Evolutionary conservation across 257 asterid genomes (phyloP), one percentile per base, ranked within the genome.

Genomic region (Phtheirospermum japonicum): DNA sequence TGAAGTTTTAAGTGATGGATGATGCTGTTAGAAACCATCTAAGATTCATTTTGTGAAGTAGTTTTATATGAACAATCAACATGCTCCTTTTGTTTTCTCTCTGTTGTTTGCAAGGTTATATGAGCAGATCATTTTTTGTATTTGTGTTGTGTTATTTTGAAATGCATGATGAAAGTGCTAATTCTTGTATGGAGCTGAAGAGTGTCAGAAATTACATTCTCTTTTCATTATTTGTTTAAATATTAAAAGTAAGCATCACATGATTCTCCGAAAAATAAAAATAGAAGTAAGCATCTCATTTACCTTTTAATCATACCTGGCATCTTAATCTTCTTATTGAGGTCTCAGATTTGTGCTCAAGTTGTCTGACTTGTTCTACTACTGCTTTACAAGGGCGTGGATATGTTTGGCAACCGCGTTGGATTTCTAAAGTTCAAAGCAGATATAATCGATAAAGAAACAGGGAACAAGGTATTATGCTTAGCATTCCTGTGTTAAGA

Each of bases 341-440:
- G 12, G 17, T 13, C 53, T 16, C 5, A n/a, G n/a, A 18, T 71
- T 45, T 12, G 11, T 51, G 17, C 36, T 46, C 48, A 12, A 54
- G 60, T 42, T 65, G 67, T 13, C 70, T 67, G 58, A 61, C 61
- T 30, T 42, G 5, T 30, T 74, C 55, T 46, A 26, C 14, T 75
- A 36, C 73, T 74, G 26, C 66, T 75, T 63, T 58, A 66, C 23
- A 79, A 90, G 98, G 84, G 82, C 14, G 88, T 88, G 52, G 98
- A 91, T 76, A 91, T 91, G 98, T 91, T 91, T 69, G 98, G 96
- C 52, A 84, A 79, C 61, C 94, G 90, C 51, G 86, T 88, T 75
- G 98, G 98, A 23, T 91, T 91, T 83, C 75, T 91, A 30, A 91
- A 91, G 75, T 91, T 91, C 77, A 84, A 78, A 74, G 98, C 98